Percentiles rank a stretch among this genome's conserved stretches.
Evolutionary conservation across 345 rosid genomes (phyloP).

Genomic region (Lumnitzera racemosa): DNA sequence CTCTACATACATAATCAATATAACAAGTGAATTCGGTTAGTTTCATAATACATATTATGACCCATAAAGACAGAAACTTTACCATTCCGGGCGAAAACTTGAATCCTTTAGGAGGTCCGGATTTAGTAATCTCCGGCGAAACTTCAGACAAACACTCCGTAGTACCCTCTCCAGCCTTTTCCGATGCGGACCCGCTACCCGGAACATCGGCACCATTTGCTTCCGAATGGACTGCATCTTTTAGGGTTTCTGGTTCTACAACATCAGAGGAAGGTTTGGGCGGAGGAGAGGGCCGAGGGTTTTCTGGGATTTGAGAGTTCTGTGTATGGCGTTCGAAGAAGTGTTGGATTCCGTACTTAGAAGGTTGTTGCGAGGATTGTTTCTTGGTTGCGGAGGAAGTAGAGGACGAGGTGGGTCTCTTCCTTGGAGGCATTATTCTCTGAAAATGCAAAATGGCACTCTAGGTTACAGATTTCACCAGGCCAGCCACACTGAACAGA

Average conservation of each 20-base stretch:
- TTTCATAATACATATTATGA: not conserved
- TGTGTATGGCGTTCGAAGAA: slow-evolving; percentile 76
- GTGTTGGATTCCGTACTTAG: slow-evolving; percentile 72
- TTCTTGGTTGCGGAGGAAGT: slow-evolving; percentile 21
- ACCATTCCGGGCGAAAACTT: slow-evolving; percentile 95
- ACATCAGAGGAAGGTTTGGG: slow-evolving; percentile 13
- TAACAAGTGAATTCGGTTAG: not conserved
- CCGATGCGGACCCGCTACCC: not conserved
- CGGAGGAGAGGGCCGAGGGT: slow-evolving; percentile 4
- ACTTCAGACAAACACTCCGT: slow-evolving; percentile 18
- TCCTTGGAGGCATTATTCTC: slow-evolving; percentile 55
- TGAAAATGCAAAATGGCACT: no score
- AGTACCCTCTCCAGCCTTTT: slow-evolving; percentile 8
- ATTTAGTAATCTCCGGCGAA: slow-evolving; percentile 60
- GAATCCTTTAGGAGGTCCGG: slow-evolving; percentile 40
- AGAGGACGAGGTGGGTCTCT: slow-evolving; percentile 43
- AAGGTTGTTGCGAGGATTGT: slow-evolving; percentile 32
- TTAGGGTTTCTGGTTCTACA: slow-evolving; percentile 10
- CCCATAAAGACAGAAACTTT: not conserved
- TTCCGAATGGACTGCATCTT: not conserved
- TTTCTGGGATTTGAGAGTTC: slow-evolving; percentile 6
- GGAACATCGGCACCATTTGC: not conserved
- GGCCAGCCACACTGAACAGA: no score
- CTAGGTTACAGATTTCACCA: no score
- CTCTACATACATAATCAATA: no score